Conservation (phyloP, 2,329 filamentous ascomycete species). For the Diaporthe citriasiana region DNA sequence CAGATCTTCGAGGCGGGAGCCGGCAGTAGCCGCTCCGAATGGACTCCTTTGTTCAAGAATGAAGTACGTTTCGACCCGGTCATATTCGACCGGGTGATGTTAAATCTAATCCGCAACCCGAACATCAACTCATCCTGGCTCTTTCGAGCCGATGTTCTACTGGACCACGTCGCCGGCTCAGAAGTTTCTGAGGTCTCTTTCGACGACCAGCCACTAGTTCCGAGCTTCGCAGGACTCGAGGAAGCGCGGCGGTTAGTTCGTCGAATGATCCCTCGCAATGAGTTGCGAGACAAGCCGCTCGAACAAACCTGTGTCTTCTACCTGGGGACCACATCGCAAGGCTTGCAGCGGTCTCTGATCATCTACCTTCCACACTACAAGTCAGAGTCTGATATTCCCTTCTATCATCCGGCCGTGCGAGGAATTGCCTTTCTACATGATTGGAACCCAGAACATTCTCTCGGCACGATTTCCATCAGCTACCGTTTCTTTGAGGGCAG, state of each 20-base stretch:
- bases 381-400: slow-evolving; percentile 76
- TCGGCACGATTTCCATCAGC: slow-evolving; percentile 71
- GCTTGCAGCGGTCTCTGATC: slow-evolving; percentile 67
- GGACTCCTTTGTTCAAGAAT: slow-evolving; percentile 69
- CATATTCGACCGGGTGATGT: slow-evolving; percentile 77
- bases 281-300: slow-evolving; percentile 78
- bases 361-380: slow-evolving; percentile 83
- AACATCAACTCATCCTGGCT: slow-evolving; percentile 85
- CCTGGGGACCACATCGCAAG: slow-evolving; percentile 50
- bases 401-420: slow-evolving; percentile 86
- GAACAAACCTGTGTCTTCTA: slow-evolving; percentile 89
- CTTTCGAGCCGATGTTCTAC: slow-evolving; percentile 82
- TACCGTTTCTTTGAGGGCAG: slow-evolving; percentile 66
- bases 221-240: slow-evolving; percentile 61
- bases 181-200: slow-evolving; percentile 45
- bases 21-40: slow-evolving; percentile 55
- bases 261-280: slow-evolving; percentile 85
- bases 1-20: slow-evolving; percentile 48
- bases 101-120: slow-evolving; percentile 82
- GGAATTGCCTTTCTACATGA: slow-evolving; percentile 83
- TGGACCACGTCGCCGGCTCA: slow-evolving; percentile 60
- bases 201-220: slow-evolving; percentile 51
- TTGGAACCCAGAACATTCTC: slow-evolving; percentile 61
- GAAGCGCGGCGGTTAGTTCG: slow-evolving; percentile 78
- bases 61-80: slow-evolving; percentile 73